These are phyloP conservation scores for Penicillium argentinense DNA, from an alignment of 495 filamentous ascomycete genomes.

Conservation along the genomic window DNA sequence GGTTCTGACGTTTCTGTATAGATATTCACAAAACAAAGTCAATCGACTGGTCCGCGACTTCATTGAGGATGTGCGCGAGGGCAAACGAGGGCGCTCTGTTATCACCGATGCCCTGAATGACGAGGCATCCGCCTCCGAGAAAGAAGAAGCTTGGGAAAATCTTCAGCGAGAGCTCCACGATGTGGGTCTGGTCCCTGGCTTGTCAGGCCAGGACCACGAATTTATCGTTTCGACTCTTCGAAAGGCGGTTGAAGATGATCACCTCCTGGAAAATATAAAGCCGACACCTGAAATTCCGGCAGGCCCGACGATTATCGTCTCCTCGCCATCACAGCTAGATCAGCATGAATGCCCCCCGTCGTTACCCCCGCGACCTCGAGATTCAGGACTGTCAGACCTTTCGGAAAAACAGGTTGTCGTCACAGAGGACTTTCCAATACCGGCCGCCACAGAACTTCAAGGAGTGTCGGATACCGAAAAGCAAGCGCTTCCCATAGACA, in stretches of 20 bases:
- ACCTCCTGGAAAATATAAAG: conserved; percentile 1
- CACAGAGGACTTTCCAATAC: conserved; percentile 10
- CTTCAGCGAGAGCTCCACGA: conserved; percentile 11
- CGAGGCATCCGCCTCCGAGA: not conserved
- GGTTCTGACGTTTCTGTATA: not conserved
- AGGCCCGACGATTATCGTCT: not conserved
- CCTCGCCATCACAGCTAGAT: not conserved
- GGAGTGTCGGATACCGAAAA: conserved; percentile 7
- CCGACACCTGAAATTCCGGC: not conserved
- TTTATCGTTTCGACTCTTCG: conserved; percentile 13
- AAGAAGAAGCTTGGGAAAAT: conserved; percentile 11
- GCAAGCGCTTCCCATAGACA: conserved; percentile 1
- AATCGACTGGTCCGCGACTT: conserved; percentile 6
- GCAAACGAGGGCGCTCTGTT: conserved; percentile 1
- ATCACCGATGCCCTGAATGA: conserved; percentile 6
- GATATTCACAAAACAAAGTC: conserved; percentile 17
- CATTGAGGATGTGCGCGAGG: conserved; percentile 9
- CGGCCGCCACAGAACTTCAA: conserved; percentile 1
- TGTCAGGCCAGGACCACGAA: conserved; percentile 11
- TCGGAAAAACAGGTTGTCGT: conserved; percentile 2
- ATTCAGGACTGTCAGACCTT: not conserved
- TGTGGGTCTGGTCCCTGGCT: conserved; percentile 9
- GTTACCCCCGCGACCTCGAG: not conserved
- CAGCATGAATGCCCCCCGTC: not conserved
- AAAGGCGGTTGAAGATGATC: conserved; percentile 7